These are phyloP conservation scores for Plenodomus biglobosus DNA, from an alignment of 2,329 filamentous ascomycete genomes.

Conservation along the genomic window DNA sequence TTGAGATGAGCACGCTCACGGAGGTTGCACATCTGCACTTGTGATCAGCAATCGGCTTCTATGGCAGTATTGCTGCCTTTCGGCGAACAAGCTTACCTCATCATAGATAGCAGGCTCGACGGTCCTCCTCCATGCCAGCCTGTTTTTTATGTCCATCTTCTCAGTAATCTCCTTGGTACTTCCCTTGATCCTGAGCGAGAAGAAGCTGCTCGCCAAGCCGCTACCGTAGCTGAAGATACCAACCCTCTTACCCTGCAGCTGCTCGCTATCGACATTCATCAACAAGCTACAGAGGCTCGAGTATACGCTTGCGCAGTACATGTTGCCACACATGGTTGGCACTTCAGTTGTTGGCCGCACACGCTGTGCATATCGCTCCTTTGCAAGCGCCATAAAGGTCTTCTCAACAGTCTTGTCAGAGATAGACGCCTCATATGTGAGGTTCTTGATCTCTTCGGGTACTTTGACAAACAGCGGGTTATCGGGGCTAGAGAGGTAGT, in stretches of 20 bases:
- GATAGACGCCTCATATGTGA: conserved; percentile 52
- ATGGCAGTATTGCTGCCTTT: too few relatives aligned
- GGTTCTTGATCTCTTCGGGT: conserved; percentile 50
- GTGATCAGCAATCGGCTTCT: too few relatives aligned
- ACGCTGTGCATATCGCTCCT: conserved; percentile 54
- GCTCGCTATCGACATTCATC: conserved; percentile 49
- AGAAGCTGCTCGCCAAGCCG: conserved; percentile 55
- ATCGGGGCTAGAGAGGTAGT: conserved; percentile 51
- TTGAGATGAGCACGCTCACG: conserved; percentile 54
- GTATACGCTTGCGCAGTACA: conserved; percentile 58
- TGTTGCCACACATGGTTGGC: conserved; percentile 58
- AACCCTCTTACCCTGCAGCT: conserved; percentile 54
- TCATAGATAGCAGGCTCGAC: conserved; percentile 55
- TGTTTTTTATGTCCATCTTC: conserved; percentile 51
- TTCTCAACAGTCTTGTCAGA: conserved; percentile 57
- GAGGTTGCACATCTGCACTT: conserved; percentile 53
- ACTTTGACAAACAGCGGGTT: conserved; percentile 55
- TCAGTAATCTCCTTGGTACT: conserved; percentile 50
- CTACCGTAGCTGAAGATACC: conserved; percentile 57
- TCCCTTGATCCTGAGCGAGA: conserved; percentile 53
- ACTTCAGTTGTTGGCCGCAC: conserved; percentile 55
- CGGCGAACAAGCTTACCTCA: conserved; percentile 43
- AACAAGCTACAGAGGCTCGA: conserved; percentile 53
- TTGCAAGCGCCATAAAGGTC: conserved; percentile 54
- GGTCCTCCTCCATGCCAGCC: conserved; percentile 49